These are phyloP conservation scores for Echium plantagineum DNA, from an alignment of 257 asterid species.

Conservation along the genomic window DNA sequence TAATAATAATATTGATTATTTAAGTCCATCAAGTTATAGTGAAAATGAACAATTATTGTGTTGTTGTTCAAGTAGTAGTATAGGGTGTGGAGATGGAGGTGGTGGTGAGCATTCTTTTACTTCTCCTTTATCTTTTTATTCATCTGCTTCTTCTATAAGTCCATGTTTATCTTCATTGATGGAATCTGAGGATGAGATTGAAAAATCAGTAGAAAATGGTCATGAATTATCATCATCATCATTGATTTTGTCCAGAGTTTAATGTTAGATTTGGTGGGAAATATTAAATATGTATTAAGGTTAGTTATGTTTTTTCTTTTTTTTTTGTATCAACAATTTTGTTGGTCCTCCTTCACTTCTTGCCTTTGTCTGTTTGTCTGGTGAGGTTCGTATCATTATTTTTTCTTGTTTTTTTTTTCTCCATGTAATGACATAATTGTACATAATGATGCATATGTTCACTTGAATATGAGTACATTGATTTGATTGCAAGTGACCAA, in stretches of 20 bases:
- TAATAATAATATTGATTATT: neutral
- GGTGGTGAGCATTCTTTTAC: slow-evolving; percentile 31
- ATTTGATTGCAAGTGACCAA: too few relatives aligned
- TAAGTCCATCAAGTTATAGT: neutral
- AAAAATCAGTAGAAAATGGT: slow-evolving; percentile 13
- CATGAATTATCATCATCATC: slow-evolving; percentile 1
- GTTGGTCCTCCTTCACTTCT: too few relatives aligned
- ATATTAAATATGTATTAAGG: neutral
- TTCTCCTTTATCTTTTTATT: slow-evolving; percentile 56
- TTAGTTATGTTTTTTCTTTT: neutral
- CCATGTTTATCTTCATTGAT: slow-evolving; percentile 21
- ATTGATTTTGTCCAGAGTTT: slow-evolving; percentile 6
- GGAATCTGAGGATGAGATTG: slow-evolving; percentile 25
- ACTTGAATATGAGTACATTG: too few relatives aligned
- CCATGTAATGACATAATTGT: too few relatives aligned
- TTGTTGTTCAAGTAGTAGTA: slow-evolving; percentile 24
- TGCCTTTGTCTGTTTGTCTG: too few relatives aligned
- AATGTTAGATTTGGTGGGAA: neutral
- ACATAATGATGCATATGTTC: too few relatives aligned
- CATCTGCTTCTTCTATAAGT: slow-evolving; percentile 29
- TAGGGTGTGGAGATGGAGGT: neutral
- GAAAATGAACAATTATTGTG: slow-evolving; percentile 1
- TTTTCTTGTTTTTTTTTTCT: too few relatives aligned
- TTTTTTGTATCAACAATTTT: too few relatives aligned
- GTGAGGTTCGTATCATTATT: too few relatives aligned